Evolutionary conservation across 805 yeast genomes (phyloP).

Genomic region (Suhomyces sp.): DNA sequence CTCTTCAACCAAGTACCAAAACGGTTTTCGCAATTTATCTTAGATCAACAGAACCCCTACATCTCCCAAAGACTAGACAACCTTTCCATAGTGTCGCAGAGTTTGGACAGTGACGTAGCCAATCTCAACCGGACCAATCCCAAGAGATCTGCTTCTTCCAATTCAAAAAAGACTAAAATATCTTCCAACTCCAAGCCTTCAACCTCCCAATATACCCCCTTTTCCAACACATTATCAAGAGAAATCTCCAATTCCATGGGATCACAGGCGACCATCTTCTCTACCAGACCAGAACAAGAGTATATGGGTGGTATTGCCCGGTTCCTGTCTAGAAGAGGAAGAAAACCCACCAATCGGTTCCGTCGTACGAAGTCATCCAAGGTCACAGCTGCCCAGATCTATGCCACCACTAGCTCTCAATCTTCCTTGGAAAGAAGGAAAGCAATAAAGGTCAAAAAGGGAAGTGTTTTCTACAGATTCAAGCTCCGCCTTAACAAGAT

Average conservation of each 20-base stretch:
- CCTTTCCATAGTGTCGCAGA: slow-evolving; percentile 15
- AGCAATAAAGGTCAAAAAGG: slow-evolving; percentile 36
- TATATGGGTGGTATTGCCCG: no score
- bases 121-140: neutral
- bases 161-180: slow-evolving; percentile 3
- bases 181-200: slow-evolving; percentile 10
- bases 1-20: slow-evolving; percentile 37
- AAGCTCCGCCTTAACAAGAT: slow-evolving; percentile 26
- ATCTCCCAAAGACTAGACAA: slow-evolving; percentile 19
- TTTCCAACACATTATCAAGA: slow-evolving; percentile 12
- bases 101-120: slow-evolving; percentile 9
- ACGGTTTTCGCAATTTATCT: slow-evolving; percentile 40
- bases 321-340: neutral
- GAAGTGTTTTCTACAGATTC: slow-evolving; percentile 33
- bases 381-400: slow-evolving; percentile 1
- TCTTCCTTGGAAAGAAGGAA: slow-evolving; percentile 22
- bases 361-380: slow-evolving; percentile 3
- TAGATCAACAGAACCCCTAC: slow-evolving; percentile 31
- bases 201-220: slow-evolving; percentile 3
- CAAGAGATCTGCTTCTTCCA: slow-evolving; percentile 3
- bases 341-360: neutral
- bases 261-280: slow-evolving; percentile 45
- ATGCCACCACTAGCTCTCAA: slow-evolving; percentile 2
- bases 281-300: slow-evolving; percentile 30
- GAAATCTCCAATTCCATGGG: slow-evolving; percentile 40